phyloP scores from a whole-genome alignment of 345 rosid species.

The Chamaenerion angustifolium region DNA sequence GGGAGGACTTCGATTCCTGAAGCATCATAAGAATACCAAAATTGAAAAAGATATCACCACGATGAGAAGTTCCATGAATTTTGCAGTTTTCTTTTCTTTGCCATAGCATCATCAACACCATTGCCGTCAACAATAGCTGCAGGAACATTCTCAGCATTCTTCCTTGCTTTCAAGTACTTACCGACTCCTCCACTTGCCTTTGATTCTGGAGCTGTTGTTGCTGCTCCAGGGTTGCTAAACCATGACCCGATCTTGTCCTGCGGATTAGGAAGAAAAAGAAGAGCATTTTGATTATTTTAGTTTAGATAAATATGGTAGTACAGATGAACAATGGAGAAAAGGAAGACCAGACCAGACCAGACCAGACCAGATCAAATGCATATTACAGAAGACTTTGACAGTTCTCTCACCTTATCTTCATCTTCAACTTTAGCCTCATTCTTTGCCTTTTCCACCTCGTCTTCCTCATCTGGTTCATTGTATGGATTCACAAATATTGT shows the following conservation, averaged over 20 bases:
- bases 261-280: constrained; percentile 7
- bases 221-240: constrained; percentile 80
- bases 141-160: constrained; percentile 49
- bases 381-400: too few species aligned
- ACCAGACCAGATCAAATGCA: too few species aligned
- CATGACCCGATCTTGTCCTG: constrained; percentile 81
- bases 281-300: not conserved
- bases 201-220: constrained; percentile 31
- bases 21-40: too few species aligned
- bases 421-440: constrained; percentile 36
- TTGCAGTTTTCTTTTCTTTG: constrained; percentile 57
- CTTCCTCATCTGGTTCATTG: constrained; percentile 67
- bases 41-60: constrained; percentile 28
- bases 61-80: constrained; percentile 52
- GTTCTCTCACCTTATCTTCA: constrained; percentile 39
- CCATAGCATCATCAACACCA: constrained; percentile 16
- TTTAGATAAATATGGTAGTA: not conserved
- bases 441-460: constrained; percentile 52
- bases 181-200: constrained; percentile 49
- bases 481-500: constrained; percentile 82
- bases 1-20: too few species aligned
- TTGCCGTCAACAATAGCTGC: constrained; percentile 23
- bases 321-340: too few species aligned
- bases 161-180: constrained; percentile 74
- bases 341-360: too few species aligned